phyloP scores from a whole-genome alignment of 108 stramenopile species.

The Skeletonema tropicum region DNA sequence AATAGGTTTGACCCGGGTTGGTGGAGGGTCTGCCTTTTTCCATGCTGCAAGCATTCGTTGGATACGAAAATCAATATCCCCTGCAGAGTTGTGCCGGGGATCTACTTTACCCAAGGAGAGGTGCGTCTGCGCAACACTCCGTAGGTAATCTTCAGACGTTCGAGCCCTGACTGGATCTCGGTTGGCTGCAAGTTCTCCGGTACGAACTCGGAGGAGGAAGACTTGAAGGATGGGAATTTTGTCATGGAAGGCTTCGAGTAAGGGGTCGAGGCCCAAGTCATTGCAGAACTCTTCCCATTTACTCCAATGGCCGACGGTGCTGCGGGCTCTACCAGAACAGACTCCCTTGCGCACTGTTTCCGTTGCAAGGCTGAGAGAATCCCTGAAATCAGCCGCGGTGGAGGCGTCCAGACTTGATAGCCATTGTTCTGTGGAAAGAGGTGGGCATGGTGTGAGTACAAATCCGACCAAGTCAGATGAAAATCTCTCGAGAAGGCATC shows the following conservation, averaged over 20 bases:
- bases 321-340: slow-evolving; percentile 21
- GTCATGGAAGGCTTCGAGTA: slow-evolving; percentile 25
- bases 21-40: slow-evolving; percentile 42
- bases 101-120: no score
- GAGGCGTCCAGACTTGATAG: neutral
- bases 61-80: slow-evolving; percentile 29
- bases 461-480: neutral
- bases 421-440: slow-evolving; percentile 24
- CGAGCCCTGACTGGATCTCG: slow-evolving; percentile 14
- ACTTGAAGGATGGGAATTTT: slow-evolving; percentile 31
- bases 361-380: slow-evolving; percentile 24
- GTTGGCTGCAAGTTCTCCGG: slow-evolving; percentile 17
- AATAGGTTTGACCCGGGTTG: slow-evolving; percentile 51
- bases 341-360: slow-evolving; percentile 24
- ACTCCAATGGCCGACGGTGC: slow-evolving; percentile 13
- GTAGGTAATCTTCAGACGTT: slow-evolving; percentile 24
- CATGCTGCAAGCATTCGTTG: slow-evolving; percentile 21
- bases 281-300: slow-evolving; percentile 13
- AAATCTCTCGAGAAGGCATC: neutral
- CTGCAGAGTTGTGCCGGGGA: slow-evolving; percentile 5
- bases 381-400: slow-evolving; percentile 20
- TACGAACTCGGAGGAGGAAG: slow-evolving; percentile 22
- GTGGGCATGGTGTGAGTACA: neutral
- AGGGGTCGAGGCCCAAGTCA: slow-evolving; percentile 34
- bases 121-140: slow-evolving; percentile 41